These are phyloP conservation scores for Fusarium sp. DNA, from an alignment of 2,329 filamentous ascomycete genomes.

Conservation along the genomic window DNA sequence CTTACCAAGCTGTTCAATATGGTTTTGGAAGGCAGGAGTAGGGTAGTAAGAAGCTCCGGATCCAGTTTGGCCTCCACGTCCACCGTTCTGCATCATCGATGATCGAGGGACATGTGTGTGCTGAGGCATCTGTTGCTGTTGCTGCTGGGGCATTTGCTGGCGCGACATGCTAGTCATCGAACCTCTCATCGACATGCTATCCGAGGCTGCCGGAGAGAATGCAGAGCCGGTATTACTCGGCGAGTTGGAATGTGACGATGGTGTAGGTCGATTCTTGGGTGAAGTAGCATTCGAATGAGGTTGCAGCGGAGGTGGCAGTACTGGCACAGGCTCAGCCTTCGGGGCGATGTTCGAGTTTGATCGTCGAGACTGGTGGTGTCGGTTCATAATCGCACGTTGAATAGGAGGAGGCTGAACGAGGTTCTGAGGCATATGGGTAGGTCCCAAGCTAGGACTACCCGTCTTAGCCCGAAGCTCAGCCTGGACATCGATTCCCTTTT, in stretches of 20 bases:
- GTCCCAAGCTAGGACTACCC: slow-evolving; percentile 81
- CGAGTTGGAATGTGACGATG: slow-evolving; percentile 76
- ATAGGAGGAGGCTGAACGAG: slow-evolving; percentile 79
- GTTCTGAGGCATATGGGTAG: slow-evolving; percentile 73
- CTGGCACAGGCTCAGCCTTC: slow-evolving; percentile 69
- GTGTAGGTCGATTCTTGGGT: slow-evolving; percentile 81
- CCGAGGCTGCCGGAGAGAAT: slow-evolving; percentile 57
- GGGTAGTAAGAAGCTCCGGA: slow-evolving; percentile 74
- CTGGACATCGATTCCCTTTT: slow-evolving; percentile 98
- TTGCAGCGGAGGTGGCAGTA: slow-evolving; percentile 57
- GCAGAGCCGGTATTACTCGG: slow-evolving; percentile 60
- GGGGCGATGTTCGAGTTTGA: slow-evolving; percentile 79
- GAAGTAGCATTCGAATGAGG: slow-evolving; percentile 67
- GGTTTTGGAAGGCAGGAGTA: slow-evolving; percentile 85
- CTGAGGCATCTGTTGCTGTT: slow-evolving; percentile 37
- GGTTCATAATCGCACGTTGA: slow-evolving; percentile 82
- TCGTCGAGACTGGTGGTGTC: slow-evolving; percentile 78
- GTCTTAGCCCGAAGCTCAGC: slow-evolving; percentile 94
- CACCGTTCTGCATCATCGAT: slow-evolving; percentile 50
- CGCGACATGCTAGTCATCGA: slow-evolving; percentile 46
- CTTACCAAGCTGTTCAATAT: slow-evolving; percentile 96
- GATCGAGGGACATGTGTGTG: slow-evolving; percentile 41
- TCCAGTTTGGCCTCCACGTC: slow-evolving; percentile 51
- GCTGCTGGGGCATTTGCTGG: slow-evolving; percentile 46
- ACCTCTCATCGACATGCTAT: slow-evolving; percentile 58